phyloP scores from a whole-genome alignment of 2,329 filamentous ascomycete species.

The Talaromyces amestolkiae region DNA sequence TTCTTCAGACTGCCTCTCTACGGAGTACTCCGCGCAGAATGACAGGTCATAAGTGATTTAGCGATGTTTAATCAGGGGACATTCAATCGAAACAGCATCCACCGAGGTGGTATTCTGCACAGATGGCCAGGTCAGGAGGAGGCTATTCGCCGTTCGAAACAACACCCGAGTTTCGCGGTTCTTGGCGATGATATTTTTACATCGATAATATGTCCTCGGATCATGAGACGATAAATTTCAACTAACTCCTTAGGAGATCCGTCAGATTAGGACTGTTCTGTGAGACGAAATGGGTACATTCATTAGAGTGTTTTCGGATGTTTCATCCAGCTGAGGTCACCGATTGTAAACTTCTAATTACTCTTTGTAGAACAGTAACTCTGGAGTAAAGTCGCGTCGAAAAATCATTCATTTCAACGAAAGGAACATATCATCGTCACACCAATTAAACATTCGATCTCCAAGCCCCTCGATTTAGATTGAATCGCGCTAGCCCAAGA shows the following conservation, averaged over 20 bases:
- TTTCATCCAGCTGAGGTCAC: neutral
- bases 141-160: neutral
- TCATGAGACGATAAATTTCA: conserved; percentile 1
- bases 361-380: neutral
- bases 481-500: conserved; percentile 1
- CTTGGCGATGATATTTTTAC: neutral
- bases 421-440: neutral
- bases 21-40: neutral
- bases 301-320: neutral
- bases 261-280: neutral
- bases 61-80: neutral
- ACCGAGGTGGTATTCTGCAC: neutral
- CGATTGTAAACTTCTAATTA: neutral
- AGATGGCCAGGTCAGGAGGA: neutral
- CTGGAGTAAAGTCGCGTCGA: neutral
- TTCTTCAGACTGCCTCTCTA: neutral
- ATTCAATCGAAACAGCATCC: neutral
- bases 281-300: neutral
- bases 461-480: neutral
- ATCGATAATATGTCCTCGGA: neutral
- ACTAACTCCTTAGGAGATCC: neutral
- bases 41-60: neutral
- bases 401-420: neutral
- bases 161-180: neutral
- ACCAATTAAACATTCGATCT: neutral